Evolutionary conservation across 2,329 filamentous ascomycete species (phyloP).

Genomic region (Exophiala mesophila): DNA sequence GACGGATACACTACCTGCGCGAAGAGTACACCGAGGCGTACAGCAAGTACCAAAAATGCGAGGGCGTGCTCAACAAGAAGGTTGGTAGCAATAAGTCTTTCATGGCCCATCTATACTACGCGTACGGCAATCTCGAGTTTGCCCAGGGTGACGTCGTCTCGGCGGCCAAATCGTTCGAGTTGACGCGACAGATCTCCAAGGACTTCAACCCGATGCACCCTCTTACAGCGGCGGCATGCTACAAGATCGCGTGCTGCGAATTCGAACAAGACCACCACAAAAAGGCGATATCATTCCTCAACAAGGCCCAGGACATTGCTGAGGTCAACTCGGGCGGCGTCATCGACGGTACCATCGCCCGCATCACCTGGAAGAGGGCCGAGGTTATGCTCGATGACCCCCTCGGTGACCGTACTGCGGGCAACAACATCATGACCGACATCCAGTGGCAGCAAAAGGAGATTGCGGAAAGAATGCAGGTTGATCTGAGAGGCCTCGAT

Average conservation of each 20-base stretch:
- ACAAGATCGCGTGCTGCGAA: constrained; percentile 10
- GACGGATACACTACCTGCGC: constrained; percentile 3
- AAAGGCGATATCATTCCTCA: constrained; percentile 6
- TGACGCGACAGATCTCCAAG: constrained; percentile 3
- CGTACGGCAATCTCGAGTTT: constrained; percentile 10
- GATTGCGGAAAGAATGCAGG: constrained; percentile 6
- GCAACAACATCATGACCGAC: constrained; percentile 5
- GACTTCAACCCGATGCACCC: constrained; percentile 8
- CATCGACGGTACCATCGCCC: constrained; percentile 10
- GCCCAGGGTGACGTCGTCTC: constrained; percentile 1
- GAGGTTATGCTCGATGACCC: constrained; percentile 11
- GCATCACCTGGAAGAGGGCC: constrained; percentile 10
- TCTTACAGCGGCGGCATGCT: constrained; percentile 8
- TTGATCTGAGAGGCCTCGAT: constrained; percentile 5
- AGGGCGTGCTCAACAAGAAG: constrained; percentile 10
- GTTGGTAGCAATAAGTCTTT: constrained; percentile 3
- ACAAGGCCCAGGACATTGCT: constrained; percentile 10
- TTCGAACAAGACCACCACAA: constrained; percentile 9
- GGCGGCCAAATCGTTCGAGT: constrained; percentile 3
- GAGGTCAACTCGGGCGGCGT: neutral
- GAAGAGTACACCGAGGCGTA: constrained; percentile 4
- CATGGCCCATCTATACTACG: constrained; percentile 6
- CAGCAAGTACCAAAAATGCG: constrained; percentile 8
- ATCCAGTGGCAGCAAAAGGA: constrained; percentile 9
- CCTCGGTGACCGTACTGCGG: constrained; percentile 3